A percentile compares a stretch with the other conserved stretches of the same genome.
These are phyloP conservation scores for Aspergillus ellipticus DNA, from an alignment of 495 filamentous ascomycete species.

Conservation along the genomic window DNA sequence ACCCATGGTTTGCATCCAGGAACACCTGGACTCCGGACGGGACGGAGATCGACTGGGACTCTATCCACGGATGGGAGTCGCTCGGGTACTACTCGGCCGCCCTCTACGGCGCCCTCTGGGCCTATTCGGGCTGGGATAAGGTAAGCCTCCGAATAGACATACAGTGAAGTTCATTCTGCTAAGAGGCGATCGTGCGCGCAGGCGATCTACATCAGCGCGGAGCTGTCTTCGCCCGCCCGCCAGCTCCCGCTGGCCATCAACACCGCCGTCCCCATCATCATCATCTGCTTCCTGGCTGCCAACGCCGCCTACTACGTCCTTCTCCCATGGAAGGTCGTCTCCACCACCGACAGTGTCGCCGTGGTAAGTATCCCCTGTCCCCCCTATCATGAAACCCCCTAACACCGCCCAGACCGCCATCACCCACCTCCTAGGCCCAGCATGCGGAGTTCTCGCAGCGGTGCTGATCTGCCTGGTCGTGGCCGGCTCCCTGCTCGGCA, in stretches of 20 bases:
- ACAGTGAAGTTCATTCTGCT: background rate
- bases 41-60: slow-evolving; percentile 14
- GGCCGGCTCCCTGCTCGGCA: slow-evolving; percentile 18
- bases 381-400: background rate
- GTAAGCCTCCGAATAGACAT: background rate
- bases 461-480: slow-evolving; percentile 17
- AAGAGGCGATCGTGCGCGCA: background rate
- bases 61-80: slow-evolving; percentile 14
- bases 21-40: slow-evolving; percentile 18
- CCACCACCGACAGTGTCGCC: slow-evolving; percentile 20
- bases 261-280: slow-evolving; percentile 17
- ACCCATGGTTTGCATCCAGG: slow-evolving; percentile 15
- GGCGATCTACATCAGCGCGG: slow-evolving; percentile 20
- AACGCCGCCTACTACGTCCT: slow-evolving; percentile 21
- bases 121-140: slow-evolving; percentile 23
- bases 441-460: slow-evolving; percentile 11
- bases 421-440: slow-evolving; percentile 15
- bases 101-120: slow-evolving; percentile 20
- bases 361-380: slow-evolving; percentile 8
- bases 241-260: slow-evolving; percentile 22
- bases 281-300: slow-evolving; percentile 16
- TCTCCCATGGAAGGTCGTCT: slow-evolving; percentile 18
- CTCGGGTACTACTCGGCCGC: slow-evolving; percentile 21
- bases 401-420: slow-evolving; percentile 13
- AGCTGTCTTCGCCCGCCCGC: slow-evolving; percentile 16